Conservation (phyloP, 2,329 filamentous ascomycete species). For the Penicillium sp. region DNA sequence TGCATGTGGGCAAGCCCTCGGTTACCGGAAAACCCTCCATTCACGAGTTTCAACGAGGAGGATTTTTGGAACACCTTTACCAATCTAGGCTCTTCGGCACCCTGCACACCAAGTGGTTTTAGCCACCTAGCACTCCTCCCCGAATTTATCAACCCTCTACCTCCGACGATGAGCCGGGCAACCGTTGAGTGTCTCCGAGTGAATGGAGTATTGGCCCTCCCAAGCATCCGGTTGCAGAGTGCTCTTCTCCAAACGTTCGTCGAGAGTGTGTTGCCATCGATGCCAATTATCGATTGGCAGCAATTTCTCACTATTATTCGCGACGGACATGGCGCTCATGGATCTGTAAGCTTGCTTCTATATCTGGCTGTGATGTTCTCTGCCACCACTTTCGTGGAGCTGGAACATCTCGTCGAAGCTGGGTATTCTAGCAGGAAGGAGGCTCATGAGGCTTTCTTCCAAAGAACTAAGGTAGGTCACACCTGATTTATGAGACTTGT, state of each 20-base stretch:
- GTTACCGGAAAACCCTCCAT: background rate
- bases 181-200: constrained; percentile 67
- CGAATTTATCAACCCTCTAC: constrained; percentile 24
- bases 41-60: background rate
- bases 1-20: background rate
- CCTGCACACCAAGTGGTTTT: background rate
- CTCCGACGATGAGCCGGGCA: constrained; percentile 18
- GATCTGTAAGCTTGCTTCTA: constrained; percentile 71
- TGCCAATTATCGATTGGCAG: constrained; percentile 74
- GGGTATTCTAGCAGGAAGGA: constrained; percentile 76
- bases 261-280: constrained; percentile 85
- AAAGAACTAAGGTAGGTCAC: constrained; percentile 56
- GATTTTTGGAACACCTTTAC: constrained; percentile 24
- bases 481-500: background rate
- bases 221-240: constrained; percentile 69
- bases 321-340: constrained; percentile 65
- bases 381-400: constrained; percentile 79
- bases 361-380: constrained; percentile 92
- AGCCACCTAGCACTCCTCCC: constrained; percentile 17
- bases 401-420: constrained; percentile 70
- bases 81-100: constrained; percentile 14
- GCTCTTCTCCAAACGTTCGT: constrained; percentile 77
- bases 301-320: constrained; percentile 59
- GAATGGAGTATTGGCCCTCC: constrained; percentile 79
- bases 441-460: constrained; percentile 81